Evolutionary conservation across 1,284 basidiomycete genomes (phyloP).

Genomic region (Cystobasidiaceae sp.): DNA sequence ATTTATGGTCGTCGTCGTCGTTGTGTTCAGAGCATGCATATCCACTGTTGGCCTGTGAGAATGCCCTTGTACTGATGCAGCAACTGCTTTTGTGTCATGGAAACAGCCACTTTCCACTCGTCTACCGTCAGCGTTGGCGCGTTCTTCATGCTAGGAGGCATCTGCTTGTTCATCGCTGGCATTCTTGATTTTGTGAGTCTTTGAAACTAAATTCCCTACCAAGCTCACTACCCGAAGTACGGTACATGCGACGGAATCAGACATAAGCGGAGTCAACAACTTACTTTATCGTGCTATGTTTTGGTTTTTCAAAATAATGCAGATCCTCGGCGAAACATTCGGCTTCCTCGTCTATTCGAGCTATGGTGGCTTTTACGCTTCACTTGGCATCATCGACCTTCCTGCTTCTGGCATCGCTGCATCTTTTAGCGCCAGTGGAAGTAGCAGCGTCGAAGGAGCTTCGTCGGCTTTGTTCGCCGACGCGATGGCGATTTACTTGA

Average conservation of each 20-base stretch:
- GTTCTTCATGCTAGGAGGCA: not conserved
- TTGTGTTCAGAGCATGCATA: not conserved
- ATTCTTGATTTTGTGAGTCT: not conserved
- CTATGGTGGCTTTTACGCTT: too few relatives aligned
- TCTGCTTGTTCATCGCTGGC: not conserved
- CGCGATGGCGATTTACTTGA: slow-evolving; percentile 30
- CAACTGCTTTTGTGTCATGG: too few relatives aligned
- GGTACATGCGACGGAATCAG: too few relatives aligned
- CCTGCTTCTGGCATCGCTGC: not conserved
- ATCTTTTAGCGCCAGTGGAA: not conserved
- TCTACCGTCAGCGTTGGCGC: not conserved
- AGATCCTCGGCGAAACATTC: too few relatives aligned
- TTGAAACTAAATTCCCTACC: too few relatives aligned
- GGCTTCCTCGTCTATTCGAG: too few relatives aligned
- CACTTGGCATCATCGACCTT: too few relatives aligned
- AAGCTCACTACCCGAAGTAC: too few relatives aligned
- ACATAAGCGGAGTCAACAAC: too few relatives aligned
- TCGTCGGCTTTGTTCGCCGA: slow-evolving; percentile 1
- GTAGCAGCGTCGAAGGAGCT: not conserved
- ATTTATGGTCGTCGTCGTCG: not conserved
- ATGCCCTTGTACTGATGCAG: too few relatives aligned
- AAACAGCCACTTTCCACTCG: not conserved
- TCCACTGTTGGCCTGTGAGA: not conserved
- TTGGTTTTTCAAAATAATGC: too few relatives aligned
- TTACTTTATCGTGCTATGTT: too few relatives aligned